Evolutionary conservation across 164 flowering plant species (phyloP), one percentile per base, ranked within the genome.

Genomic region (Paratinospora sagittata): DNA sequence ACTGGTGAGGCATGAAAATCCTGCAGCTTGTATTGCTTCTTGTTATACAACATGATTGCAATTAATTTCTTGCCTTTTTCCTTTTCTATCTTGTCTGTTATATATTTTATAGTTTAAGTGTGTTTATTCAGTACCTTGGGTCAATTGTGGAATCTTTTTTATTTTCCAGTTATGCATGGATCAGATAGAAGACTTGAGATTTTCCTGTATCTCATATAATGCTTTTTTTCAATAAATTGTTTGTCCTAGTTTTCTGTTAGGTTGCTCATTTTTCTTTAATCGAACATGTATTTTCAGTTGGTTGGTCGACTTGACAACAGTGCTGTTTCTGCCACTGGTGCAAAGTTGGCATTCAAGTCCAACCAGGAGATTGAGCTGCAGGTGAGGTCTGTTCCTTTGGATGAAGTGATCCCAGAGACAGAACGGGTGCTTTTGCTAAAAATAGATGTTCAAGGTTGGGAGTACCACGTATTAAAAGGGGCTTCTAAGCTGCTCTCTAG

Each of bases 361-460:
- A 96, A 96, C 72, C 91, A 96, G 81, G 97, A 93, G 79, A 76
- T 96, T 61, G 91, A 79, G 65, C 74, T 96, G 57, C 86, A 91
- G 85, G 97, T 93, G 19, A 83, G 77, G 70, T 76, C 99, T 49
- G 78, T 93, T 27, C 98, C 96, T 30, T 88, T 96, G 43, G 96
- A 96, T 75, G 85, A 90, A 24, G 83, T 96, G 17, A 84, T 96
- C 65, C 82, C 84, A n/a, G 96, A 89, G 16, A 75, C 91, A 7
- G 89, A 84, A 65, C 82, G 75, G 7, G 93, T 96, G 65, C 73
- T 89, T 30, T 78, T 95, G 74, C 77, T 95, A 49, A 96, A 96
- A 76, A 93, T 96, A 24, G 99, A 96, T 77, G 99, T 96, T 78
- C 99, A 96, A 70, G 99, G 99, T 26, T 96, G 99, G 99, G 99